Percentiles rank a stretch among this genome's conserved stretches.
phyloP scores from a whole-genome alignment of 129 eudicot species.

The Gnaphalium uliginosum region DNA sequence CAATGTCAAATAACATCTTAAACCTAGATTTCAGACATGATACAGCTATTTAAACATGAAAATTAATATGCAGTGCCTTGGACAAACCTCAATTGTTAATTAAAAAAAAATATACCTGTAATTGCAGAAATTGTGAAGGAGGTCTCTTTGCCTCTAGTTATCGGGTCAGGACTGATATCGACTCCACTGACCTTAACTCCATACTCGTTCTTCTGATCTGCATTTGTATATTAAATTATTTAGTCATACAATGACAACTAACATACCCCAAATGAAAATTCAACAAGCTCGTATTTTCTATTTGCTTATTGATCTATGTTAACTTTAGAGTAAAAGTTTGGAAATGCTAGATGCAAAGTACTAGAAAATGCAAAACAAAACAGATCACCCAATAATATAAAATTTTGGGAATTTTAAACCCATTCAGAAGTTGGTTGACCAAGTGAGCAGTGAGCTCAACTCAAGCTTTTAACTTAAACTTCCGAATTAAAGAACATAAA shows the following conservation, averaged over 20 bases:
- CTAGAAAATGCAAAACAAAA: background rate
- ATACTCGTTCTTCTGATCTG: slow-evolving; percentile 54
- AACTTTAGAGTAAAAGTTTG: no score
- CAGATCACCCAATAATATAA: no score
- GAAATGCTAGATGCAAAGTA: background rate
- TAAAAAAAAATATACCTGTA: slow-evolving; percentile 40
- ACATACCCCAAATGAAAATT: background rate
- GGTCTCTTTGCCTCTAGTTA: slow-evolving; percentile 49
- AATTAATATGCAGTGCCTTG: background rate
- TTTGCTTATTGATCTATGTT: no score
- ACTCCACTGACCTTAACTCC: slow-evolving; percentile 47
- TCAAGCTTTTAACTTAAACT: background rate
- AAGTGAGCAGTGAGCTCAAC: background rate
- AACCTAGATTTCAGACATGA: background rate
- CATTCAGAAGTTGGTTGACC: background rate
- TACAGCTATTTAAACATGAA: background rate
- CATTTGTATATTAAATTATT: slow-evolving; percentile 12
- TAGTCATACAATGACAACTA: background rate
- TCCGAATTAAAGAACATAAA: background rate
- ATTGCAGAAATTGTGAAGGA: slow-evolving; percentile 61
- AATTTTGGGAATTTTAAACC: background rate
- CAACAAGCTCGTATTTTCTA: no score
- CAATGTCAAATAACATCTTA: background rate
- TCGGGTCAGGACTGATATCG: slow-evolving; percentile 54
- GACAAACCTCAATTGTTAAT: background rate